These are phyloP conservation scores for Saccharomycopsis crataegensis DNA, from an alignment of 1,139 yeast genomes.

Conservation along the genomic window DNA sequence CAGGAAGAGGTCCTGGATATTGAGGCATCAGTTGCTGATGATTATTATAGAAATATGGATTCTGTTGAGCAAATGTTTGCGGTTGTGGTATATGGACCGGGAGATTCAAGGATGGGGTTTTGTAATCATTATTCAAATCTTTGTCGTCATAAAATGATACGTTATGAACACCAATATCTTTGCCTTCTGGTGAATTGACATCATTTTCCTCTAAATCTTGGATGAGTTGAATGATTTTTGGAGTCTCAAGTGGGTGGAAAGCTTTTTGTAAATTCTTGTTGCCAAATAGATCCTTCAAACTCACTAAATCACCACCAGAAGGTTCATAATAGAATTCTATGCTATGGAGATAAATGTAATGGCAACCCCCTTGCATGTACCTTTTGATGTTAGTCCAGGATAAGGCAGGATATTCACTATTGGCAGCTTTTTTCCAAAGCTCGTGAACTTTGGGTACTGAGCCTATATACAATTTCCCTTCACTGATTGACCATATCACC, in stretches of 20 bases:
- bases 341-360: slow-evolving; percentile 11
- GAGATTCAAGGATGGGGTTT: not conserved
- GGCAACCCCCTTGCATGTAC: slow-evolving; percentile 11
- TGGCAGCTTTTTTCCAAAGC: slow-evolving; percentile 3
- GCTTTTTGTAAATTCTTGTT: slow-evolving; percentile 3
- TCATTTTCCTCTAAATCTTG: slow-evolving; percentile 2
- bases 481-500: slow-evolving; percentile 12
- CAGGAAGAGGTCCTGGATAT: no score
- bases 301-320: not conserved
- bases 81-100: no score
- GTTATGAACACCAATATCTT: slow-evolving; percentile 3
- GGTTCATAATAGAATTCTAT: slow-evolving; percentile 8
- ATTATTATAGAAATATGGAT: no score
- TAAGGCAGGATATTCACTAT: slow-evolving; percentile 4
- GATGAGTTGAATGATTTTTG: not conserved
- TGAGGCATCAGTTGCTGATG: no score
- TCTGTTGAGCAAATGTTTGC: no score
- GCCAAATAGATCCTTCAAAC: slow-evolving; percentile 5
- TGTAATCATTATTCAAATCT: not conserved
- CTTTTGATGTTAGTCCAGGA: slow-evolving; percentile 14
- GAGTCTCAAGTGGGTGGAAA: not conserved
- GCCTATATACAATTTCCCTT: slow-evolving; percentile 12
- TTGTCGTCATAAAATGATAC: slow-evolving; percentile 2
- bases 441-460: slow-evolving; percentile 5
- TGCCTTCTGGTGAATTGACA: not conserved